Evolutionary conservation across 2,329 filamentous ascomycete genomes (phyloP).

Genomic region (Didymella glomerata): DNA sequence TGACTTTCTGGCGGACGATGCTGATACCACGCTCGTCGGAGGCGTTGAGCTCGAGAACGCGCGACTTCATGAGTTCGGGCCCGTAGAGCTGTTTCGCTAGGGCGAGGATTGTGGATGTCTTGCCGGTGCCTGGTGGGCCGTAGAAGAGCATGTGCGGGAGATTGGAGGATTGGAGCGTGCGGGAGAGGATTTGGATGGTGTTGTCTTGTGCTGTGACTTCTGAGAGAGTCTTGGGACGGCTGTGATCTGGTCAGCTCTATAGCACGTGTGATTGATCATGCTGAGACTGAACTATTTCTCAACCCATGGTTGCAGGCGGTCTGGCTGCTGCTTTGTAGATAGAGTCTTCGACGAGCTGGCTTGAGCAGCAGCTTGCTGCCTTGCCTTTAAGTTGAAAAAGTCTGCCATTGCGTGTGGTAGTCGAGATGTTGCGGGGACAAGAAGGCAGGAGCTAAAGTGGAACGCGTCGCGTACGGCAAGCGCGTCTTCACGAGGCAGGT

Average conservation of each 20-base stretch:
- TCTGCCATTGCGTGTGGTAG: conserved; percentile 69
- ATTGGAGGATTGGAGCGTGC: conserved; percentile 95
- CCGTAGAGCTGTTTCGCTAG: conserved; percentile 98
- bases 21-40: conserved; percentile 98
- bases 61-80: conserved; percentile 87
- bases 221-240: conserved; percentile 89
- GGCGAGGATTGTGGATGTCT: conserved; percentile 96
- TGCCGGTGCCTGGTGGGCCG: conserved; percentile 94
- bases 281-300: conserved; percentile 84
- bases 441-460: conserved; percentile 36
- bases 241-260: conserved; percentile 52
- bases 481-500: conserved; percentile 41
- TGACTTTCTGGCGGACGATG: conserved; percentile 97
- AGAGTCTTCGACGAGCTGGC: conserved; percentile 73
- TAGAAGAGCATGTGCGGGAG: conserved; percentile 99
- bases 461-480: conserved; percentile 35
- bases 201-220: conserved; percentile 99
- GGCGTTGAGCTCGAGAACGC: conserved; percentile 98
- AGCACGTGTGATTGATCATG: neutral
- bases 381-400: conserved; percentile 96
- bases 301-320: conserved; percentile 88
- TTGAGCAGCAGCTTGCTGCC: conserved; percentile 76
- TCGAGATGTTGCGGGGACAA: conserved; percentile 21
- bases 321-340: conserved; percentile 67
- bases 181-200: conserved; percentile 88